phyloP scores from a whole-genome alignment of 208 protist genomes.

The Leishmania mexicana region DNA sequence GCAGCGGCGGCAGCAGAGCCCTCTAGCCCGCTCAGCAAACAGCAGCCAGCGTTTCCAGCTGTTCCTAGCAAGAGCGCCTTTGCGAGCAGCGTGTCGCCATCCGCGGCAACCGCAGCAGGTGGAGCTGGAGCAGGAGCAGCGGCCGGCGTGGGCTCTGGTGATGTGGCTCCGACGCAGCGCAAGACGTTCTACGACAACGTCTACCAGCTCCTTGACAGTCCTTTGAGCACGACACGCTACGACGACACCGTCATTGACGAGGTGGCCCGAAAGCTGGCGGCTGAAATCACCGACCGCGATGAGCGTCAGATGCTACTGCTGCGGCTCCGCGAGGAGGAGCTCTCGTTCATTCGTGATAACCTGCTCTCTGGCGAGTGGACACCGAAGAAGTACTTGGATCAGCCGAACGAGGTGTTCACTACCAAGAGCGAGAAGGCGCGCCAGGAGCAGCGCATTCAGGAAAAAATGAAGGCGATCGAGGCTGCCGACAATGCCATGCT shows the following conservation, averaged over 20 bases:
- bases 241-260: slow-evolving; percentile 39
- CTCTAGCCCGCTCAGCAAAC: slow-evolving; percentile 19
- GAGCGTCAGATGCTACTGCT: slow-evolving; percentile 87
- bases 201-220: slow-evolving; percentile 59
- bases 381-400: slow-evolving; percentile 87
- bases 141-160: background rate
- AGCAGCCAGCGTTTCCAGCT: slow-evolving; percentile 6
- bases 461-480: slow-evolving; percentile 89
- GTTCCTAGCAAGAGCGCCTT: slow-evolving; percentile 20
- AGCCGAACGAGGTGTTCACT: slow-evolving; percentile 93
- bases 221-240: slow-evolving; percentile 37
- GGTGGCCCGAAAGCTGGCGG: slow-evolving; percentile 52
- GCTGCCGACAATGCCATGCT: slow-evolving; percentile 45
- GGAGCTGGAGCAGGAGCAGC: slow-evolving; percentile 8
- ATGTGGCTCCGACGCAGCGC: slow-evolving; percentile 2
- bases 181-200: slow-evolving; percentile 50
- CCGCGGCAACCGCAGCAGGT: slow-evolving; percentile 5
- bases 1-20: slow-evolving; percentile 19
- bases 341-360: slow-evolving; percentile 77
- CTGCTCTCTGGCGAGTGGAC: slow-evolving; percentile 92
- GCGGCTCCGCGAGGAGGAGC: slow-evolving; percentile 80
- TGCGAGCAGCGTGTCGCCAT: slow-evolving; percentile 11
- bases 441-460: slow-evolving; percentile 83
- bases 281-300: slow-evolving; percentile 66
- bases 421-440: slow-evolving; percentile 94